These are phyloP conservation scores for Bacterosira constricta DNA, from an alignment of 108 stramenopile species.

Conservation along the genomic window DNA sequence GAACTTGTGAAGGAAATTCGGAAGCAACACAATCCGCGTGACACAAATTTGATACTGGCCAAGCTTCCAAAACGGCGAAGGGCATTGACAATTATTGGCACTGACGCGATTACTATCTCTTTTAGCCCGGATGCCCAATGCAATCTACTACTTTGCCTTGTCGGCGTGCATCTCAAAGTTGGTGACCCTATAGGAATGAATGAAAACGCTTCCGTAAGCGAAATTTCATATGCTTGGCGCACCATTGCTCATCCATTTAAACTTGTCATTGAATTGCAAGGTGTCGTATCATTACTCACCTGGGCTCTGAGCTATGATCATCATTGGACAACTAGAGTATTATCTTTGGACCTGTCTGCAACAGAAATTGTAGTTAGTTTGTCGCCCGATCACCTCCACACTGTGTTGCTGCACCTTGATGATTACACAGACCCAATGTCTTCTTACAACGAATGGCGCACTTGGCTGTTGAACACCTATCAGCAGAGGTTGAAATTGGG, in stretches of 20 bases:
- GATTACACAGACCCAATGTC: constrained; percentile 35
- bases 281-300: constrained; percentile 21
- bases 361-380: constrained; percentile 16
- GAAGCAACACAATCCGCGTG: constrained; percentile 13
- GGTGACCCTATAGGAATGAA: constrained; percentile 12
- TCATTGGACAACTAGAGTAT: constrained; percentile 13
- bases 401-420: constrained; percentile 42
- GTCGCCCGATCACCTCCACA: constrained; percentile 31
- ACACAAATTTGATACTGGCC: constrained; percentile 35
- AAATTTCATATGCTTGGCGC: constrained; percentile 24
- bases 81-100: constrained; percentile 25
- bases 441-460: constrained; percentile 34
- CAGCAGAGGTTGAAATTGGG: background rate
- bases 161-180: constrained; percentile 35
- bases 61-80: constrained; percentile 23
- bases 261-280: constrained; percentile 26
- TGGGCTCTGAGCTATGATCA: constrained; percentile 47
- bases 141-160: constrained; percentile 27
- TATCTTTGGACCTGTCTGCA: constrained; percentile 12
- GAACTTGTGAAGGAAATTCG: constrained; percentile 25
- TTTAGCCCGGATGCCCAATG: constrained; percentile 33
- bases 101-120: constrained; percentile 22
- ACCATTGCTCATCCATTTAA: constrained; percentile 27
- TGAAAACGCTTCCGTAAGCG: background rate
- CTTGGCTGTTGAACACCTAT: constrained; percentile 13